These are phyloP conservation scores for Ascochyta koolunga DNA, from an alignment of 2,329 filamentous ascomycete genomes.

Conservation along the genomic window DNA sequence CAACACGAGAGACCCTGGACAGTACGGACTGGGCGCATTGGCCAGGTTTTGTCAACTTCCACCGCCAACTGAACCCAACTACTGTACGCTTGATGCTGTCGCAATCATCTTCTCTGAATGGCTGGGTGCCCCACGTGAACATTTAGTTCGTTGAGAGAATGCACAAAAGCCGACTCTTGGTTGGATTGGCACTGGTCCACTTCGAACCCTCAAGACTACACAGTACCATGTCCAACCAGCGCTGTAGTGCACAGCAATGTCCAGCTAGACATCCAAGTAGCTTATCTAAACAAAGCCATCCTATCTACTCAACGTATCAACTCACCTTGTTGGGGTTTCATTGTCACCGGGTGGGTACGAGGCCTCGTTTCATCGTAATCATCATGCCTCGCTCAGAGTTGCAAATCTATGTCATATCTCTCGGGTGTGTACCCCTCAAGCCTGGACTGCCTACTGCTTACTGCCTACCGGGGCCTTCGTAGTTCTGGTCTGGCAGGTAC, in stretches of 20 bases:
- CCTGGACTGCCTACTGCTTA: constrained; percentile 49
- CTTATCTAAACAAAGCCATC: not conserved
- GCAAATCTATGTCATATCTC: constrained; percentile 17
- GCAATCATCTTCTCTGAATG: not conserved
- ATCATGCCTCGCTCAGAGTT: constrained; percentile 17
- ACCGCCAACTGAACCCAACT: constrained; percentile 5
- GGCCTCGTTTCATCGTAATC: constrained; percentile 19
- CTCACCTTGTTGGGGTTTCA: not conserved
- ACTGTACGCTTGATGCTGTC: not conserved
- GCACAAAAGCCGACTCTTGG: not conserved
- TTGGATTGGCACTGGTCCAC: constrained; percentile 1
- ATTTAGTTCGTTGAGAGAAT: constrained; percentile 11
- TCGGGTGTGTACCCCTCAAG: constrained; percentile 6
- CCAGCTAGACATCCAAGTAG: not conserved
- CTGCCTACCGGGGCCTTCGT: constrained; percentile 73
- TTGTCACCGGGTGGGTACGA: not conserved
- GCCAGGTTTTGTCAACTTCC: constrained; percentile 13
- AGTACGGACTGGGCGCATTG: not conserved
- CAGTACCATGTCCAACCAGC: not conserved
- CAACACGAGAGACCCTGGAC: constrained; percentile 9
- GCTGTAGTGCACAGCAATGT: not conserved
- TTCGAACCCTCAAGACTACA: not conserved
- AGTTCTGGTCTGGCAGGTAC: constrained; percentile 88
- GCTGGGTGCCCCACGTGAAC: constrained; percentile 14
- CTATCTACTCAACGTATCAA: not conserved